These are phyloP conservation scores for Lichtheimia corymbifera DNA, from an alignment of 371 early-diverging fungal species.

Conservation along the genomic window DNA sequence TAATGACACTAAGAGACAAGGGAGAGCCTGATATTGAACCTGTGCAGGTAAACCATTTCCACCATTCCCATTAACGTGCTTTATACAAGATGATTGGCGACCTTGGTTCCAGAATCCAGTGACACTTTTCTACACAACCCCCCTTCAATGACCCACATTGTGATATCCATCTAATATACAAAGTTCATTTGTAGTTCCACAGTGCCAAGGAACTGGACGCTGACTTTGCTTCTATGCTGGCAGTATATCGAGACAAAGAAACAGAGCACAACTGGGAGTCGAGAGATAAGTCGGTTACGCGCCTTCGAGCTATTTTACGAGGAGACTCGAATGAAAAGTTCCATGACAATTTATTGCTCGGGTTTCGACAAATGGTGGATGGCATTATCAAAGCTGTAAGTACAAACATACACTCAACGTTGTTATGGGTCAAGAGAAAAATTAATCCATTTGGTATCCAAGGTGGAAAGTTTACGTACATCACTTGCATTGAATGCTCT, in stretches of 20 bases:
- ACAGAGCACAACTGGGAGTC: slow-evolving; percentile 36
- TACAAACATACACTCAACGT: not conserved
- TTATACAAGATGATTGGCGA: not conserved
- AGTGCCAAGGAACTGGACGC: slow-evolving; percentile 28
- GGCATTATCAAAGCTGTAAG: slow-evolving; percentile 50
- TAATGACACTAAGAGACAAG: slow-evolving; percentile 21
- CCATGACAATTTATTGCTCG: slow-evolving; percentile 29
- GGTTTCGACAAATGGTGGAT: slow-evolving; percentile 44
- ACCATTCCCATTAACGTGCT: not conserved
- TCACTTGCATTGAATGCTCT: slow-evolving; percentile 44
- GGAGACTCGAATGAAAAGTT: slow-evolving; percentile 43
- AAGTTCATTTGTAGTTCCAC: slow-evolving; percentile 13
- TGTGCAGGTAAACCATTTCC: slow-evolving; percentile 15
- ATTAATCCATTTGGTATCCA: not conserved
- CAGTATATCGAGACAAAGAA: slow-evolving; percentile 29
- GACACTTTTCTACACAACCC: not conserved
- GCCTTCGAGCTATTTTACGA: slow-evolving; percentile 33
- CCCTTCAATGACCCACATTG: not conserved
- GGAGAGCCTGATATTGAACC: slow-evolving; percentile 20
- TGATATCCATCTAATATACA: not conserved
- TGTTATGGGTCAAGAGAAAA: not conserved
- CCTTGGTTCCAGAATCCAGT: not conserved
- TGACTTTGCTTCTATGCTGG: slow-evolving; percentile 17
- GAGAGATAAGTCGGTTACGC: slow-evolving; percentile 26
- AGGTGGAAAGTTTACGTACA: slow-evolving; percentile 52